These are phyloP conservation scores for Alternaria longipes DNA, from an alignment of 2,329 filamentous ascomycete species.

Conservation along the genomic window DNA sequence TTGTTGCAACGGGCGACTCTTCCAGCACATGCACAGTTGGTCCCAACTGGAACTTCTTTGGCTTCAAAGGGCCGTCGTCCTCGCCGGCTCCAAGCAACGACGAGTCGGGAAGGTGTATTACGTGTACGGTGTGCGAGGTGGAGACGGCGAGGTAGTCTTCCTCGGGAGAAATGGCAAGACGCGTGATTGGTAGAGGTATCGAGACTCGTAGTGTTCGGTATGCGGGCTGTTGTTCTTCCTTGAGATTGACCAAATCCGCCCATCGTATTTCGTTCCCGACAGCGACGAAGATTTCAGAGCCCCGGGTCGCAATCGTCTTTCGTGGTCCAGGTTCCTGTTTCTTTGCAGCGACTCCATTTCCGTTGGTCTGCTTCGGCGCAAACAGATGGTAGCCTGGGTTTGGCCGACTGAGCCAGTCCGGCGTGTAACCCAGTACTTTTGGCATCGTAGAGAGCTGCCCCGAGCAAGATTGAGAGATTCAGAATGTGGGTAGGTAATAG, in stretches of 20 bases:
- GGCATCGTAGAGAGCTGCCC: conserved; percentile 68
- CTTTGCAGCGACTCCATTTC: conserved; percentile 37
- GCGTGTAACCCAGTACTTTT: conserved; percentile 84
- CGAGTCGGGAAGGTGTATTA: conserved; percentile 83
- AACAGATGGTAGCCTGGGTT: conserved; percentile 84
- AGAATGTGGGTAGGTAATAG: conserved; percentile 12
- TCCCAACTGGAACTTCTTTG: conserved; percentile 90
- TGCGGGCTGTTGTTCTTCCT: conserved; percentile 60
- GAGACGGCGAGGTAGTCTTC: conserved; percentile 84
- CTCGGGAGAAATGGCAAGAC: conserved; percentile 84
- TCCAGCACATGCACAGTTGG: conserved; percentile 91
- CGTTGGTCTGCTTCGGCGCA: conserved; percentile 58
- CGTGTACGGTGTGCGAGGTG: conserved; percentile 86
- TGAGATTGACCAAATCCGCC: conserved; percentile 83
- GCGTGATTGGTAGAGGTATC: conserved; percentile 82
- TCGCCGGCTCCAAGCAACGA: conserved; percentile 75
- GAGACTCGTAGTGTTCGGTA: conserved; percentile 72
- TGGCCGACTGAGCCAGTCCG: conserved; percentile 83
- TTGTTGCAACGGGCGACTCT: conserved; percentile 79
- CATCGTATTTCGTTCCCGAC: conserved; percentile 91
- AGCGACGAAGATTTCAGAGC: conserved; percentile 88
- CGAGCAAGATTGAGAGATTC: background rate
- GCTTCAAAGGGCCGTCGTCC: conserved; percentile 72
- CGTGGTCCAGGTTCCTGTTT: conserved; percentile 52
- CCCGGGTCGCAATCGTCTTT: conserved; percentile 78